Percentiles rank a stretch among this genome's conserved stretches.
phyloP scores from a whole-genome alignment of 1,284 basidiomycete genomes.

The Chalciporus piperatoides region DNA sequence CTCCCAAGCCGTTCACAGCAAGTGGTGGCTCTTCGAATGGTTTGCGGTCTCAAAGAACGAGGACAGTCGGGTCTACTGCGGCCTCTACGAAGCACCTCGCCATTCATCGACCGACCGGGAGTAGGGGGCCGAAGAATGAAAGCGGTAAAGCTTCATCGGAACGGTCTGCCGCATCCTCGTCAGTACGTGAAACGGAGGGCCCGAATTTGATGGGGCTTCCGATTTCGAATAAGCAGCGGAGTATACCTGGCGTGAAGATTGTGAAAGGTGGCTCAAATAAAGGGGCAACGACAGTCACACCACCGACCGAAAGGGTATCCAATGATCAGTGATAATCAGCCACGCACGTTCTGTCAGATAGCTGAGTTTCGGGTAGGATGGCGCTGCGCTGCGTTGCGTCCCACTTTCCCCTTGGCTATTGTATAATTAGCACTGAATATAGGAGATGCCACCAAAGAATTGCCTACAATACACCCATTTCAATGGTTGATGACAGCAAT shows the following conservation, averaged over 20 bases:
- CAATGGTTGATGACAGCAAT: too few relatives aligned
- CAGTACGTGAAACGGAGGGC: constrained; percentile 10
- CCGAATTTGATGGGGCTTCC: constrained; percentile 15
- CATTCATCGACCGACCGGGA: not conserved
- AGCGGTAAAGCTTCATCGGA: not conserved
- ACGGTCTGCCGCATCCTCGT: not conserved
- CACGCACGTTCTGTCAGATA: constrained; percentile 5
- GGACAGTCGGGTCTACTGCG: not conserved
- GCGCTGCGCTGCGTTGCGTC: not conserved
- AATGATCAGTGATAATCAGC: not conserved
- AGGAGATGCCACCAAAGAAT: too few relatives aligned
- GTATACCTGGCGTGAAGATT: constrained; percentile 35
- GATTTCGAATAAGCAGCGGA: constrained; percentile 25
- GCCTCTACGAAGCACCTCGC: not conserved
- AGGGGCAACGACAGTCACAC: constrained; percentile 6
- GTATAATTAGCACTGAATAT: constrained; percentile 3
- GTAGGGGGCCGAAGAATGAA: constrained; percentile 3
- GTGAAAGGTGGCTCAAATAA: constrained; percentile 21
- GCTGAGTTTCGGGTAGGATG: constrained; percentile 6
- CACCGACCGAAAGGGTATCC: constrained; percentile 11
- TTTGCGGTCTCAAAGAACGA: constrained; percentile 1
- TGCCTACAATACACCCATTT: too few relatives aligned
- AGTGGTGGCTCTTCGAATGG: not conserved
- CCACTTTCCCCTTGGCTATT: not conserved
- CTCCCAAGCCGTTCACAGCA: constrained; percentile 21